Evolutionary conservation across 148 eudicot species (phyloP).

Genomic region (Fagopyrum tataricum): DNA sequence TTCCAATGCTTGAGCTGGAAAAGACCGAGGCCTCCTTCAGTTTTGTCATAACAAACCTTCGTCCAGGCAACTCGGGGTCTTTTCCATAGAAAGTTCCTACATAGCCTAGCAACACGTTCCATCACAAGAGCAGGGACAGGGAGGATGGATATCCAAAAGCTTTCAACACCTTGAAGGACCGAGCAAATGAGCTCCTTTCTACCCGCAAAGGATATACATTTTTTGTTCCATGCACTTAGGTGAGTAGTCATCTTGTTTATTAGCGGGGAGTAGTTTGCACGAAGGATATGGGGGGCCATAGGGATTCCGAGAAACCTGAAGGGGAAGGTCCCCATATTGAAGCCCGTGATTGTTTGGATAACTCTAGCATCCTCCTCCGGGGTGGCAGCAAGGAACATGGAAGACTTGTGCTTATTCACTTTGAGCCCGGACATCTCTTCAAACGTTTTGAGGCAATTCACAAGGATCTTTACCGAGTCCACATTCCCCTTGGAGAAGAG

Average conservation of each 20-base stretch:
- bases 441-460: background rate
- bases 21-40: background rate
- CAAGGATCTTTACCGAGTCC: background rate
- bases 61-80: background rate
- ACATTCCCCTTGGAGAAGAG: background rate
- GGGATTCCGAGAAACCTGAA: background rate
- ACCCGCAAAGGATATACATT: background rate
- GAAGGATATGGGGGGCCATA: background rate
- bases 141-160: background rate
- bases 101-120: background rate
- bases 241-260: background rate
- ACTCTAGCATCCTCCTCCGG: background rate
- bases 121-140: background rate
- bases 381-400: background rate
- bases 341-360: background rate
- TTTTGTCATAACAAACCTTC: background rate
- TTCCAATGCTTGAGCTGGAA: background rate
- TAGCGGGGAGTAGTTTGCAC: background rate
- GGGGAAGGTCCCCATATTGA: background rate
- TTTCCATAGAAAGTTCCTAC: background rate
- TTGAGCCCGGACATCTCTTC: background rate
- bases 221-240: background rate
- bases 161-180: background rate
- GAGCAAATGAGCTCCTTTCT: background rate
- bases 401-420: background rate